Percentiles rank a stretch among this genome's conserved stretches.
These are phyloP conservation scores for Ceratocystis lukuohia DNA, from an alignment of 2,329 filamentous ascomycete genomes.

Conservation along the genomic window DNA sequence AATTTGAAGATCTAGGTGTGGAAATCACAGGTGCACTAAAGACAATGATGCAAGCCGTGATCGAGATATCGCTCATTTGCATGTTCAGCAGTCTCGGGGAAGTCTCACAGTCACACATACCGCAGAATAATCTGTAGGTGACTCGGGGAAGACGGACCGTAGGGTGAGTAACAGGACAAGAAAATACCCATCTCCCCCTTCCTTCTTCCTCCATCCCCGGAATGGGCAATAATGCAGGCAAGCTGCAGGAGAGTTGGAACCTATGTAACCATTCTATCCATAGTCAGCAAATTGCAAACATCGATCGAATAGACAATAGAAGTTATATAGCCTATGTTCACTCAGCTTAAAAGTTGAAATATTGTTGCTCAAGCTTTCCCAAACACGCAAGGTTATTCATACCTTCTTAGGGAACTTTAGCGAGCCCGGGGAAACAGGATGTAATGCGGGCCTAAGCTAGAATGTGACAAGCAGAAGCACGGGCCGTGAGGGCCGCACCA, in stretches of 20 bases:
- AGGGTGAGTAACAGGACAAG: not conserved
- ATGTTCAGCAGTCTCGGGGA: not conserved
- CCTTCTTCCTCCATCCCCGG: not conserved
- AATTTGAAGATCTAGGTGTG: not conserved
- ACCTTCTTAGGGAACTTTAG: constrained; percentile 1
- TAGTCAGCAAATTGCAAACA: not conserved
- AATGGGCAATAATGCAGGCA: not conserved
- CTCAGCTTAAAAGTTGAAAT: not conserved
- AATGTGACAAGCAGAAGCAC: constrained; percentile 2
- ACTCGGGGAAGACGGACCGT: not conserved
- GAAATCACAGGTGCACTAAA: not conserved
- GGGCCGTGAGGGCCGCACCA: not conserved
- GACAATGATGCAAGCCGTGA: not conserved
- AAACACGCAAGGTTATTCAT: not conserved
- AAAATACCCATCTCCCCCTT: not conserved
- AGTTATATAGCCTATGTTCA: too few species aligned
- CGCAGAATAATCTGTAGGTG: not conserved
- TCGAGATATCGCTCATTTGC: not conserved
- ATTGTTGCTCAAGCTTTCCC: not conserved
- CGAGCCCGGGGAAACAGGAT: not conserved
- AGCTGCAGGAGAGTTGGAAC: not conserved
- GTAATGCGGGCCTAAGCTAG: not conserved
- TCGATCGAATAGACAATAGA: not conserved
- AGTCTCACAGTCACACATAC: not conserved
- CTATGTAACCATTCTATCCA: not conserved